phyloP scores from a whole-genome alignment of 345 rosid species.

The Aquilaria malaccensis region DNA sequence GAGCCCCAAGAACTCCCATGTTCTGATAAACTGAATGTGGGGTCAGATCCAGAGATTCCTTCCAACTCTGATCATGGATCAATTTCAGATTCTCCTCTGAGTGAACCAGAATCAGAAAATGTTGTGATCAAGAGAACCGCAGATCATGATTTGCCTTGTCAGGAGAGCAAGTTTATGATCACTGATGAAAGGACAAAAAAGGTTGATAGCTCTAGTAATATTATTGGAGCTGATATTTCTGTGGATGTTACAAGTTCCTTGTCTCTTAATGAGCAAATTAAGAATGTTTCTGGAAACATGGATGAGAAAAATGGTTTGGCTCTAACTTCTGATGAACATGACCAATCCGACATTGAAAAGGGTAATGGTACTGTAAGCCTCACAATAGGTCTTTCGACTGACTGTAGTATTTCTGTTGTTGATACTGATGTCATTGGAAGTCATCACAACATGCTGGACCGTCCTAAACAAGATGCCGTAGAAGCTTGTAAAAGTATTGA shows the following conservation, averaged over 20 bases:
- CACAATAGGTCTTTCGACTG: not conserved
- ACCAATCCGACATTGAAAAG: slow-evolving; percentile 19
- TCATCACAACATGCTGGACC: slow-evolving; percentile 2
- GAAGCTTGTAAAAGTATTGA: slow-evolving; percentile 14
- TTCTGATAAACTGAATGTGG: slow-evolving; percentile 21
- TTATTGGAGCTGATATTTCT: slow-evolving; percentile 20
- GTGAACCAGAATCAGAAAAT: slow-evolving; percentile 26
- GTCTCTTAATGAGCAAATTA: slow-evolving; percentile 15
- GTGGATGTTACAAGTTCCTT: slow-evolving; percentile 16
- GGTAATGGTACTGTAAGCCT: slow-evolving; percentile 20
- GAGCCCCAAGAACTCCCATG: slow-evolving; percentile 18
- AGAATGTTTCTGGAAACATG: slow-evolving; percentile 14
- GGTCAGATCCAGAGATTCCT: slow-evolving; percentile 22
- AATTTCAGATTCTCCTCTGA: slow-evolving; percentile 29
- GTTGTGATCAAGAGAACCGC: slow-evolving; percentile 15
- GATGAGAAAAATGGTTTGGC: slow-evolving; percentile 19
- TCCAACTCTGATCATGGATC: slow-evolving; percentile 28
- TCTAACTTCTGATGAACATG: slow-evolving; percentile 15
- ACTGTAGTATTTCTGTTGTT: slow-evolving; percentile 13
- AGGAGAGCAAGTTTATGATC: slow-evolving; percentile 15
- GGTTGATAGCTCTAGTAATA: slow-evolving; percentile 16
- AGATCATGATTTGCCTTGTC: slow-evolving; percentile 21
- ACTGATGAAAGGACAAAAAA: slow-evolving; percentile 21
- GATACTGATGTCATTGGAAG: slow-evolving; percentile 14
- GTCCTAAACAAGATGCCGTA: slow-evolving; percentile 11